Evolutionary conservation across 2,329 filamentous ascomycete species (phyloP), one percentile per base, ranked within the genome.

Genomic region (Epichloe sibirici): DNA sequence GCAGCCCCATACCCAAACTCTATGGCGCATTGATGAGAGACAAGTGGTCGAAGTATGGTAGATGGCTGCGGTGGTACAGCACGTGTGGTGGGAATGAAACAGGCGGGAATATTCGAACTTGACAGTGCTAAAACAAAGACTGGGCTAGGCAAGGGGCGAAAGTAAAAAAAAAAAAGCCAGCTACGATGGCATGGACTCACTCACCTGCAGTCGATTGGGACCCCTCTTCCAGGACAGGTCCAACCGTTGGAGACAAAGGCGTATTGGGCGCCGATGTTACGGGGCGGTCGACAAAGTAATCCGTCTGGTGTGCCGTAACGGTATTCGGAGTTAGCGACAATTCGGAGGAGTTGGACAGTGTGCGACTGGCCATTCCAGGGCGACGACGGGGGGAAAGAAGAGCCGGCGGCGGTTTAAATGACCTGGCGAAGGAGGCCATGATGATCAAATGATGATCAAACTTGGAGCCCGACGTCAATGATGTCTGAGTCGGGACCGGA

Each of bases 361-460:
- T 70, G 52, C 71, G 71, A 48, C 67, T 65, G 23, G 71, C 63
- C 61, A 72, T 72, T 42, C 65, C 64, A 38, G 74, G 75, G 43
- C 74, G 69, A 55, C 72, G 66, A 17, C 62, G 61, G 46, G 71
- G 17, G 69, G 73, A 66, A 37, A 74, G 64, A 57, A 72, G 74
- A 25, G 67, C 67, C 42, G 68, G 65, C 42, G 73, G 65, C 7
- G 73, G 68, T 57, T 76, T 70, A 62, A 78, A 71, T 12, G 75
- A 75, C 57, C 74, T 71, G 45, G 71, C 68, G 54, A 77, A 65
- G 61, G 66, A 72, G 54, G 74, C 69, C 75, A 79, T 78, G 51
- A n/a, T 34, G 48, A 28, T 40, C 25, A 21, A 48, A 37, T 53
- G 51, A n/a, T 34, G 48, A 28, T 40, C 25, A 21, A 48, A 37